Conservation (phyloP, 345 rosid species). For the Viola odorata region DNA sequence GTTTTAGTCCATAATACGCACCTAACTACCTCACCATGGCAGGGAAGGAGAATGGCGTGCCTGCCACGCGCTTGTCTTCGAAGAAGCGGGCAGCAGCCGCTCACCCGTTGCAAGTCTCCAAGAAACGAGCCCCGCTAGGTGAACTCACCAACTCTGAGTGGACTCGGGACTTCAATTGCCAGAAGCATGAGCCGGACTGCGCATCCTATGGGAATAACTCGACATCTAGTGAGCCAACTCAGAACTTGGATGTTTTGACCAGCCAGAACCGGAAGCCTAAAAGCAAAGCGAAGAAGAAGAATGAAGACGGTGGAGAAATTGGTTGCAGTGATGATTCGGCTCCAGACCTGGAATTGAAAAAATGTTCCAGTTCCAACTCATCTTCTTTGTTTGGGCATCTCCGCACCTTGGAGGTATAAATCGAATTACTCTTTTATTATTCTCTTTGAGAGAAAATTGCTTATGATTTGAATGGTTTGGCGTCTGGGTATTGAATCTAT, state of each 20-base stretch:
- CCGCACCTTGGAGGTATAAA: slow-evolving; percentile 18
- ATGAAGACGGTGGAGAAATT: slow-evolving; percentile 1
- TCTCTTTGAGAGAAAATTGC: too few species aligned
- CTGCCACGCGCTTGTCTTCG: slow-evolving; percentile 1
- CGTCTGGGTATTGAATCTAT: background rate
- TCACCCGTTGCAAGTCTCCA: slow-evolving; percentile 4
- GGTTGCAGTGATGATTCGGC: slow-evolving; percentile 1
- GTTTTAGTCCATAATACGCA: too few species aligned
- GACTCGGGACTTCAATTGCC: background rate
- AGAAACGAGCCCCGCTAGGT: slow-evolving; percentile 12
- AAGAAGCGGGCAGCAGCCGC: slow-evolving; percentile 1
- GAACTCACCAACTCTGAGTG: slow-evolving; percentile 12
- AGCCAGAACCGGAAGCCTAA: background rate
- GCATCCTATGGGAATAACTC: background rate
- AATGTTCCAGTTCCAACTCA: slow-evolving; percentile 1
- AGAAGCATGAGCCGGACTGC: background rate
- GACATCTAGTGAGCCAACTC: background rate
- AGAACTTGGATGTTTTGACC: background rate
- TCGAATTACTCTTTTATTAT: background rate
- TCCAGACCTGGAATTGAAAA: slow-evolving; percentile 1
- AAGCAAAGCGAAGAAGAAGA: background rate
- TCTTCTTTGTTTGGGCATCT: slow-evolving; percentile 18
- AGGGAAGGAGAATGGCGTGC: background rate
- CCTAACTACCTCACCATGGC: background rate
- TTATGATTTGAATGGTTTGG: background rate